Evolutionary conservation across 768 basidiomycete genomes (phyloP).

Genomic region (Pisolithus orientalis): DNA sequence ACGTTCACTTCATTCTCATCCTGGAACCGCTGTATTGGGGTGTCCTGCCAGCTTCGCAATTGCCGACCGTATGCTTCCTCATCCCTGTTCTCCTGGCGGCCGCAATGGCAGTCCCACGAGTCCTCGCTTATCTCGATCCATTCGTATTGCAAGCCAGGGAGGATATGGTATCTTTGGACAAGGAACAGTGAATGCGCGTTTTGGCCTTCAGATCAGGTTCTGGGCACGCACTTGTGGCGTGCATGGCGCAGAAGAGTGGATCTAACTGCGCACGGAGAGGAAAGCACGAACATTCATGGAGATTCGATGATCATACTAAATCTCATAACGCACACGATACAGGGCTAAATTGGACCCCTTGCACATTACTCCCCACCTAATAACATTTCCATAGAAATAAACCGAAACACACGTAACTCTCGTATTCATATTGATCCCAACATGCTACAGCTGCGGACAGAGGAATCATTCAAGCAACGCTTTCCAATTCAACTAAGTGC

Average conservation of each 20-base stretch:
- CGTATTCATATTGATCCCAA: neutral
- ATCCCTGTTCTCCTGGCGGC: conserved; percentile 23
- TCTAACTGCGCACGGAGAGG: neutral
- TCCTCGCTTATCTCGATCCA: conserved; percentile 16
- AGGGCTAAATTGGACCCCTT: neutral
- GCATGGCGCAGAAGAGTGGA: conserved; percentile 2
- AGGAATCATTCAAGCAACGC: conserved; percentile 14
- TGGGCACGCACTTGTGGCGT: conserved; percentile 22
- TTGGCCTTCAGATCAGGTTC: conserved; percentile 4
- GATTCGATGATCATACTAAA: neutral
- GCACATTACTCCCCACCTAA: conserved; percentile 1
- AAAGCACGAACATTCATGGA: neutral
- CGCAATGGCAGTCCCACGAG: conserved; percentile 9
- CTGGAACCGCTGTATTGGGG: conserved; percentile 60
- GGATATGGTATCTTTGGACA: conserved; percentile 10
- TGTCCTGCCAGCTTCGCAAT: conserved; percentile 50
- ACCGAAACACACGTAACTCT: neutral
- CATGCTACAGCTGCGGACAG: neutral
- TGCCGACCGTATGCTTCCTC: conserved; percentile 27
- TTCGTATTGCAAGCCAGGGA: conserved; percentile 18
- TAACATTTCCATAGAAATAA: neutral
- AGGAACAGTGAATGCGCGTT: conserved; percentile 18
- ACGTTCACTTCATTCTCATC: conserved; percentile 43
- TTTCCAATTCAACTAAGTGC: conserved; percentile 68
- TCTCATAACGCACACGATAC: too few species aligned